phyloP scores from a whole-genome alignment of 2,329 filamentous ascomycete genomes.

The Stenocarpella maydis region DNA sequence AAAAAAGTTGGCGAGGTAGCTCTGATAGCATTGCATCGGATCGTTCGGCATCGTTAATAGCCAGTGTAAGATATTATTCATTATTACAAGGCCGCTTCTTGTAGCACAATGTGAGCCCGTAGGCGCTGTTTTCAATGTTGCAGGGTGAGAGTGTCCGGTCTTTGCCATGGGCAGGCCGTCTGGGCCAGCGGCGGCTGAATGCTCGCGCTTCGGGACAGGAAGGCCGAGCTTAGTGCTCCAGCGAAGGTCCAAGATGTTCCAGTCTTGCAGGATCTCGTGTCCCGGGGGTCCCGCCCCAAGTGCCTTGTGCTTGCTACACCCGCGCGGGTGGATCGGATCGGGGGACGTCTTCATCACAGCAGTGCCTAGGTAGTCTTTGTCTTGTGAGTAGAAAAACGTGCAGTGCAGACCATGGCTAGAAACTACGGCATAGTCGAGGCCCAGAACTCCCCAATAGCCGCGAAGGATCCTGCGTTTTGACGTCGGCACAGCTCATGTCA shows the following conservation, averaged over 20 bases:
- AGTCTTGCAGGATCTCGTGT: neutral
- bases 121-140: neutral
- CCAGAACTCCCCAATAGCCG: neutral
- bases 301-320: no score
- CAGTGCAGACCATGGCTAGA: neutral
- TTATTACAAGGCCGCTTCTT: neutral
- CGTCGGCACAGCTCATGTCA: slow-evolving; percentile 11
- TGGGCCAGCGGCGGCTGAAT: slow-evolving; percentile 16
- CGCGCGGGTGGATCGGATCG: neutral
- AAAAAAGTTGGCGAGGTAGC: slow-evolving; percentile 22
- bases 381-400: no score
- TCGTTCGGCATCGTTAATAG: slow-evolving; percentile 17
- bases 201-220: slow-evolving; percentile 25
- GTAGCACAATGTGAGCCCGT: neutral
- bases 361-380: neutral
- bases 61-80: slow-evolving; percentile 6
- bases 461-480: slow-evolving; percentile 11
- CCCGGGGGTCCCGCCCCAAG: slow-evolving; percentile 13
- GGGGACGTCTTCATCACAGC: neutral
- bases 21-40: slow-evolving; percentile 19
- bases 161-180: neutral
- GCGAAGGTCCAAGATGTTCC: neutral
- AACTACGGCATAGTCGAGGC: neutral
- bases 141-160: slow-evolving; percentile 24
- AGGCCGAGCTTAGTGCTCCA: slow-evolving; percentile 19